Percentiles rank a stretch among this genome's conserved stretches.
These are phyloP conservation scores for Puccinia horiana DNA, from an alignment of 1,284 basidiomycete species.

Conservation along the genomic window DNA sequence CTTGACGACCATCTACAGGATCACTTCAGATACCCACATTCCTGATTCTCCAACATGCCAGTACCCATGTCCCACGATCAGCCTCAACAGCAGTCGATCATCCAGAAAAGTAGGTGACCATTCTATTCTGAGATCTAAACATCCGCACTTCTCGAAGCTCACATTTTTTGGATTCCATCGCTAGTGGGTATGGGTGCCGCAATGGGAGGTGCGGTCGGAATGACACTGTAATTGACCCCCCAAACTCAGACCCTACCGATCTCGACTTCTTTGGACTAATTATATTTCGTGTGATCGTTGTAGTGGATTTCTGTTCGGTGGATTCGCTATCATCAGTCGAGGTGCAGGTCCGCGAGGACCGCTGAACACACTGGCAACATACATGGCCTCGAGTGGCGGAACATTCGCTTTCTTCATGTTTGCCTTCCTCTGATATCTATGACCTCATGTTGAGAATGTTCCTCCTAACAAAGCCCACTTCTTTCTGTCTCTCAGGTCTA, in stretches of 20 bases:
- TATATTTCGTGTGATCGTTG: background rate
- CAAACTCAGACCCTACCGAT: background rate
- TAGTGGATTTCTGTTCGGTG: slow-evolving; percentile 45
- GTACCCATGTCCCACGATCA: slow-evolving; percentile 1
- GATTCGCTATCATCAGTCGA: slow-evolving; percentile 37
- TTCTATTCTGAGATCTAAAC: background rate
- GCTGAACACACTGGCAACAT: slow-evolving; percentile 42
- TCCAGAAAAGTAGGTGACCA: slow-evolving; percentile 28
- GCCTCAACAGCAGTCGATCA: slow-evolving; percentile 17
- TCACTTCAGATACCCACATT: too few relatives aligned
- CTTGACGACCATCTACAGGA: too few relatives aligned
- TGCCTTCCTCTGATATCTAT: background rate
- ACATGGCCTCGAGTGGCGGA: slow-evolving; percentile 48
- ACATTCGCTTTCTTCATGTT: slow-evolving; percentile 49
- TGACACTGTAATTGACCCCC: slow-evolving; percentile 25
- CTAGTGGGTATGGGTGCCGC: slow-evolving; percentile 49
- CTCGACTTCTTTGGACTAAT: background rate
- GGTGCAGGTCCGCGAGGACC: slow-evolving; percentile 44
- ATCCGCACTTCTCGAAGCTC: background rate
- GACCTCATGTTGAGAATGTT: background rate
- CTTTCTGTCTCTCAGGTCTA: slow-evolving; percentile 32
- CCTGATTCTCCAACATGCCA: slow-evolving; percentile 2
- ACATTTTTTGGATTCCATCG: background rate
- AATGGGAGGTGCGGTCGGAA: slow-evolving; percentile 46
- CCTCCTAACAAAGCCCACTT: background rate